Evolutionary conservation across 1,139 yeast species (phyloP), one percentile per base, ranked within the genome.

Genomic region (Yamadazyma oceani): DNA sequence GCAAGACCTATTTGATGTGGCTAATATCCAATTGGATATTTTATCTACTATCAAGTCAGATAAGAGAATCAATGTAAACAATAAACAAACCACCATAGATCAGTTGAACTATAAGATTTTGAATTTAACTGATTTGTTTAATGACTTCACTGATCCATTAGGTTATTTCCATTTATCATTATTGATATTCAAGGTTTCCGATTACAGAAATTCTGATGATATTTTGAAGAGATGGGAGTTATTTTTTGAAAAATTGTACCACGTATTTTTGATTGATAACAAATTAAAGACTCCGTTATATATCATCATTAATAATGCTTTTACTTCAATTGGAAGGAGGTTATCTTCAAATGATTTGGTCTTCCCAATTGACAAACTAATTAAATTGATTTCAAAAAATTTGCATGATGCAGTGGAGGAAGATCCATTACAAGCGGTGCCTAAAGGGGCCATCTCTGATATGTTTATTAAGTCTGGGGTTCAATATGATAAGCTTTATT

Each of bases 161-260:
- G 92, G 92, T 4, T 92, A 90, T 57, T 82, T 82, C 57, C 96
- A 87, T 50, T 69, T 90, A 36, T 85, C 95, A 44, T 69, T 90
- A 42, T 65, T 79, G 31, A 82, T 89, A 17, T 88, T 86, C 68
- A 85, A 85, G 54, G 76, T 85, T 7, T 82, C 97, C 1, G 97
- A 92, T 55, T 80, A 82, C 54, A 77, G 85, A 57, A 82, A 83
- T 51, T 69, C 78, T 10, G 90, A 83, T 50, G 90, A 83, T 52
- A 80, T 85, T 30, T 61, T 81, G 46, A 75, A 79, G 44, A 78
- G 86, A 58, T 85, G 92, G 89, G 79, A 76, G 45, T 74, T 80
- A 40, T 67, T 80, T 34, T 75, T 85, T 51, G 80, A 74, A 43
- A 67, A 63, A 32, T 50, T 68, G n/a, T 64, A 50, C 44, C 65